Evolutionary conservation across 2,329 filamentous ascomycete genomes (phyloP), one percentile per base, ranked within the genome.

Genomic region (Clonostachys rosea): DNA sequence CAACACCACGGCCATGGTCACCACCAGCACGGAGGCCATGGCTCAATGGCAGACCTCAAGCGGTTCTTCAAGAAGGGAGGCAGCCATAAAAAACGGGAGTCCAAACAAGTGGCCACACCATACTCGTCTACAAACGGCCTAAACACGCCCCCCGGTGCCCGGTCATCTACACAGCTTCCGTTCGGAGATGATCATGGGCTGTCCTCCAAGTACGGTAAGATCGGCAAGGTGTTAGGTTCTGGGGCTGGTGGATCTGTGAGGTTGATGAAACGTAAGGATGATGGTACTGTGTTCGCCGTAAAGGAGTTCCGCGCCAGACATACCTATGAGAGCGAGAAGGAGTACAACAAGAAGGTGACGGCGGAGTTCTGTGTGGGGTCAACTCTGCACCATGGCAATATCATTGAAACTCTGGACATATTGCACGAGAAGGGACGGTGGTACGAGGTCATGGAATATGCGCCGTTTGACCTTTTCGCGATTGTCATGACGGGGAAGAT

Each of bases 371-470:
- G 94, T 63, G 92, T 99, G 56, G 94, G 94, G 12, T 97, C 92
- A 4, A 96, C 94, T 0, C 74, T 99, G 36, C 94, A 97, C 59
- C 94, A 99, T 59, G 92, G 94, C 58, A 99, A 99, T 63, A 91
- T 99, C 56, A 97, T 99, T 58, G 94, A 99, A 66, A 97, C 94
- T 1, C 79, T 99, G 54, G 94, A 99, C 65, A 95, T 99, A 52
- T 83, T 99, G 11, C 89, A 95, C 55, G 94, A 99, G 68, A 94
- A 92, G 66, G 84, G 83, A 44, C 91, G 87, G 54, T 99, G 94
- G 90, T 99, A 91, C 60, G 92, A 97, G 61, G 94, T 99, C 40
- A 99, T 99, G 94, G 94, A 99, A 63, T 99, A 95, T 61, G 94
- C 91, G 11, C 94, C 94, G 0, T 99, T 78, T 60, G 94, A 99